Percentiles rank a stretch among this genome's conserved stretches.
Conservation (phyloP, 495 filamentous ascomycete species). For the Xylaria curta region DNA sequence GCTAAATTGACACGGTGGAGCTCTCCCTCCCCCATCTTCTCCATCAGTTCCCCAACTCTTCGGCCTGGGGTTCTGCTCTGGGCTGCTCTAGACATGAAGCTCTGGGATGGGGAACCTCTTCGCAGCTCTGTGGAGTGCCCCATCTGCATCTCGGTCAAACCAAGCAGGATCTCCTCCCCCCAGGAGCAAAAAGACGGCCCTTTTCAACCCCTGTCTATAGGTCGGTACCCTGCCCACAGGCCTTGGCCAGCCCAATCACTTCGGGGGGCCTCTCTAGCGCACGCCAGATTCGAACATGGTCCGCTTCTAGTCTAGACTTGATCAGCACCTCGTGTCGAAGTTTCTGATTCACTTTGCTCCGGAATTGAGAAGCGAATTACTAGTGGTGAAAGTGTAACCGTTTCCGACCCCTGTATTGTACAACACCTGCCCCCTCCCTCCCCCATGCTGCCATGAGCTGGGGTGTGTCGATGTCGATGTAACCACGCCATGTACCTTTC, state of each 20-base stretch:
- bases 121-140: slow-evolving; percentile 13
- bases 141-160: slow-evolving; percentile 37
- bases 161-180: slow-evolving; percentile 37
- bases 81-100: neutral
- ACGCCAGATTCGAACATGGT: slow-evolving; percentile 33
- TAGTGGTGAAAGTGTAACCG: slow-evolving; percentile 27
- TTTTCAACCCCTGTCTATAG: slow-evolving; percentile 42
- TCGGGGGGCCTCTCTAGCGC: slow-evolving; percentile 22
- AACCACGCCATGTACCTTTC: slow-evolving; percentile 30
- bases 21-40: slow-evolving; percentile 22
- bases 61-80: slow-evolving; percentile 33
- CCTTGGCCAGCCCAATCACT: slow-evolving; percentile 38
- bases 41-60: slow-evolving; percentile 38
- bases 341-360: slow-evolving; percentile 29
- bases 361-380: slow-evolving; percentile 25
- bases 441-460: slow-evolving; percentile 18
- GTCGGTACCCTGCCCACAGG: slow-evolving; percentile 32
- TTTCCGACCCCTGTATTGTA: slow-evolving; percentile 18
- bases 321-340: slow-evolving; percentile 37
- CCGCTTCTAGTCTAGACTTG: slow-evolving; percentile 37
- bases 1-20: neutral
- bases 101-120: slow-evolving; percentile 30
- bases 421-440: neutral
- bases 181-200: slow-evolving; percentile 39
- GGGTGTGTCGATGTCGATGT: slow-evolving; percentile 26